These are phyloP conservation scores for Trichophyton equinum DNA, from an alignment of 2,329 filamentous ascomycete species.

Conservation along the genomic window DNA sequence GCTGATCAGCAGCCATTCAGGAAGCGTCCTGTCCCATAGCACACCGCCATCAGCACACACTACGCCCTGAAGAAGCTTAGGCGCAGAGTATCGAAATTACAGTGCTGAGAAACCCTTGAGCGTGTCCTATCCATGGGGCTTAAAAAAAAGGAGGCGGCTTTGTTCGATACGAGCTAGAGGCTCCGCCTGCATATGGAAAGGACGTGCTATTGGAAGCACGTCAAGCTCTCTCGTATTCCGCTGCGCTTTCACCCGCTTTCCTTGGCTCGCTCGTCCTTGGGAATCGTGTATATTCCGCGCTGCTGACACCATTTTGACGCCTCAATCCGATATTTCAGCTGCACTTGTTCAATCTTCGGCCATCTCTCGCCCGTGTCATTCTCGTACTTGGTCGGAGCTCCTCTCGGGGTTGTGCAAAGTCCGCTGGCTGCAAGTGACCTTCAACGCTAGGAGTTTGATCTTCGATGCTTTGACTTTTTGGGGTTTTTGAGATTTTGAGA, in stretches of 20 bases:
- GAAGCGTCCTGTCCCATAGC: neutral
- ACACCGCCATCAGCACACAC: neutral
- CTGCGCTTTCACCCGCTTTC: neutral
- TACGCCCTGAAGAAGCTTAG: neutral
- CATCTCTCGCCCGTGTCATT: neutral
- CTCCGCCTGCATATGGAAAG: neutral
- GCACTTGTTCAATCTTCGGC: neutral
- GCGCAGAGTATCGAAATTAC: neutral
- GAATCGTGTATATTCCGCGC: neutral
- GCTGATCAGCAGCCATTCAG: neutral
- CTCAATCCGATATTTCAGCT: neutral
- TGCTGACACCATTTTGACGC: neutral
- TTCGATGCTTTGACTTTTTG: too few relatives aligned
- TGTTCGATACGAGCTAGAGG: neutral
- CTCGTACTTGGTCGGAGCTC: neutral
- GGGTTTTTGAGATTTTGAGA: too few relatives aligned
- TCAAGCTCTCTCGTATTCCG: neutral
- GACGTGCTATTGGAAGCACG: neutral
- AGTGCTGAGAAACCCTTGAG: neutral
- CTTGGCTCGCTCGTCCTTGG: neutral
- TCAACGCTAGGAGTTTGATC: too few relatives aligned
- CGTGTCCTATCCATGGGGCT: neutral
- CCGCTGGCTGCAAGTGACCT: neutral
- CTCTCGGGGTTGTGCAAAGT: neutral
- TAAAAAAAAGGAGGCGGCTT: neutral